Evolutionary conservation across 1,139 yeast genomes (phyloP).

Genomic region (Diutina pseudorugosa): DNA sequence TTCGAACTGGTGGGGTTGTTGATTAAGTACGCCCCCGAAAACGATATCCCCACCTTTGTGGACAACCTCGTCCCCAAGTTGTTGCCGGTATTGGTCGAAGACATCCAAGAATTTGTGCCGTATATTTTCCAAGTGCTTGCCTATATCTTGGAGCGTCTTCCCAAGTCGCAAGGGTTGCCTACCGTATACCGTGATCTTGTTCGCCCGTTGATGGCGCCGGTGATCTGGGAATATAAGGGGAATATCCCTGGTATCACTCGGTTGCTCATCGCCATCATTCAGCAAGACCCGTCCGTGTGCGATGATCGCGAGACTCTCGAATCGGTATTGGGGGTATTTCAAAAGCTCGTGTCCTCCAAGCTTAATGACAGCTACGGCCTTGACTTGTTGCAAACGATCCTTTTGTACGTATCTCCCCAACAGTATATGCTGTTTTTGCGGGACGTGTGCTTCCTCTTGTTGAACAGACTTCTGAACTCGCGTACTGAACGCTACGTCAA

Average conservation of each 20-base stretch:
- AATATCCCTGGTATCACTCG: slow-evolving; percentile 89
- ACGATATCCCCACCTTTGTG: slow-evolving; percentile 34
- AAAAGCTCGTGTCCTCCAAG: slow-evolving; percentile 78
- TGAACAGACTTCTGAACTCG: slow-evolving; percentile 70
- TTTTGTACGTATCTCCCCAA: slow-evolving; percentile 42
- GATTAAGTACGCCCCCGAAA: slow-evolving; percentile 34
- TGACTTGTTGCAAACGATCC: slow-evolving; percentile 64
- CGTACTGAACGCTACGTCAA: slow-evolving; percentile 76
- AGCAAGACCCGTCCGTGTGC: slow-evolving; percentile 46
- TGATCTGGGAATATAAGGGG: slow-evolving; percentile 87
- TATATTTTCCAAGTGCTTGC: slow-evolving; percentile 85
- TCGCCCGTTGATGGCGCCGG: slow-evolving; percentile 76
- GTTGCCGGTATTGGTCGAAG: slow-evolving; percentile 59
- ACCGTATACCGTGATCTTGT: slow-evolving; percentile 52
- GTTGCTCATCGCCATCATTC: slow-evolving; percentile 58
- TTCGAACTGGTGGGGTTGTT: slow-evolving; percentile 82
- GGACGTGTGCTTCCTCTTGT: slow-evolving; percentile 62
- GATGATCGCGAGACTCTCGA: slow-evolving; percentile 34
- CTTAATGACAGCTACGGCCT: slow-evolving; percentile 74
- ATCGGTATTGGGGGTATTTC: slow-evolving; percentile 93
- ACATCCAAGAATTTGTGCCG: slow-evolving; percentile 89
- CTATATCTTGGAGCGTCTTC: slow-evolving; percentile 56
- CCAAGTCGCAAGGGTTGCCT: slow-evolving; percentile 41
- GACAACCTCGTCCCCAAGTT: slow-evolving; percentile 54
- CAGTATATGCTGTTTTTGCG: slow-evolving; percentile 44